Evolutionary conservation across 345 rosid species (phyloP).

Genomic region (Turnera subulata): DNA sequence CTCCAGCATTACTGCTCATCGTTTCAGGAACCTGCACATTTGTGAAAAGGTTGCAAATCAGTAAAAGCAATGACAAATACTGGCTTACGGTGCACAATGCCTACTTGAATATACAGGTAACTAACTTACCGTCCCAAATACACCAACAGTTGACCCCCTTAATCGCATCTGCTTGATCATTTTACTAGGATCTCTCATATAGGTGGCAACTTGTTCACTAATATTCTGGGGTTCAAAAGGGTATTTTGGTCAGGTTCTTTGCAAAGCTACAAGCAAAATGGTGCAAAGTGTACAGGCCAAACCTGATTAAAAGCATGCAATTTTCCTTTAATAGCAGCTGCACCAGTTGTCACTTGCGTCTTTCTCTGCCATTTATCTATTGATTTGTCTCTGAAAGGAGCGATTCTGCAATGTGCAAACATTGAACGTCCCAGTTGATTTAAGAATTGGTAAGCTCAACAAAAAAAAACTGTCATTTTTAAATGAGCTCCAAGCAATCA

Average conservation of each 20-base stretch:
- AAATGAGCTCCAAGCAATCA: no score
- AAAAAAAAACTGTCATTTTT: no score
- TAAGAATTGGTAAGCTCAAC: no score
- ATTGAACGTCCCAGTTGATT: slow-evolving; percentile 5
- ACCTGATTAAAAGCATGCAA: slow-evolving; percentile 98
- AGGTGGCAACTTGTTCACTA: slow-evolving; percentile 79
- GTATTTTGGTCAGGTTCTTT: slow-evolving; percentile 16
- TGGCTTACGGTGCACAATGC: no score
- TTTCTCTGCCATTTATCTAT: slow-evolving; percentile 94
- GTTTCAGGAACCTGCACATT: slow-evolving; percentile 31
- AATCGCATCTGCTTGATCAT: slow-evolving; percentile 96
- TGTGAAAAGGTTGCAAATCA: slow-evolving; percentile 14
- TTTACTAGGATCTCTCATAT: slow-evolving; percentile 94
- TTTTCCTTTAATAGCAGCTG: slow-evolving; percentile 81
- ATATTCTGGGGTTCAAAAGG: slow-evolving; percentile 49
- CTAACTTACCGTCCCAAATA: slow-evolving; percentile 74
- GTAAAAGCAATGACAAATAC: slow-evolving; percentile 5
- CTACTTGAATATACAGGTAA: no score
- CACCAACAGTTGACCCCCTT: slow-evolving; percentile 53
- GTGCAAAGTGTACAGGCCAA: slow-evolving; percentile 9
- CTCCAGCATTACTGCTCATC: slow-evolving; percentile 25
- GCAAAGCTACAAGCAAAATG: neutral
- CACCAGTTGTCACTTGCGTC: slow-evolving; percentile 84
- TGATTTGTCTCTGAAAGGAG: slow-evolving; percentile 74
- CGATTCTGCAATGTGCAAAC: slow-evolving; percentile 47